Conservation (phyloP, 257 asterid species). For the Verbascum thapsus region DNA sequence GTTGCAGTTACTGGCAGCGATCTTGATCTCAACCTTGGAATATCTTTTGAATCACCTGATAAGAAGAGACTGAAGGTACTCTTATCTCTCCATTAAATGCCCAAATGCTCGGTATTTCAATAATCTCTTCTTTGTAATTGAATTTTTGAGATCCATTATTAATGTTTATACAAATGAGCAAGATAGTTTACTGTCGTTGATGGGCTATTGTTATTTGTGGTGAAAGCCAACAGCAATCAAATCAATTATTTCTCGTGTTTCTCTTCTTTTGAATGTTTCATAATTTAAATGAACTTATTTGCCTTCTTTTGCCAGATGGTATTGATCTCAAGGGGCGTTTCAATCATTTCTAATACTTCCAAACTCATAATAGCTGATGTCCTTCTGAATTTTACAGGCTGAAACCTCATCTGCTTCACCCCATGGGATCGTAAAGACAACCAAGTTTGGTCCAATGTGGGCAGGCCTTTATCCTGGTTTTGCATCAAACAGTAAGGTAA, state of each 20-base stretch:
- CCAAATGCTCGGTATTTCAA: background rate
- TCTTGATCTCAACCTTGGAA: constrained; percentile 74
- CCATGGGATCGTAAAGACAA: constrained; percentile 33
- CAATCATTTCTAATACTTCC: background rate
- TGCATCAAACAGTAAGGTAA: constrained; percentile 46
- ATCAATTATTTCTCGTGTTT: too few species aligned
- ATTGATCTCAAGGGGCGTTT: background rate
- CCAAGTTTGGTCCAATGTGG: constrained; percentile 40
- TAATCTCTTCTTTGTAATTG: background rate
- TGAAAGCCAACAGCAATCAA: background rate
- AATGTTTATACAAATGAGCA: background rate
- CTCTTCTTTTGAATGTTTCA: too few species aligned
- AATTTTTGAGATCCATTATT: constrained; percentile 9
- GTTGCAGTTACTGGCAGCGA: constrained; percentile 42
- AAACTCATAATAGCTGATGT: background rate
- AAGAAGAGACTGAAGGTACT: constrained; percentile 51
- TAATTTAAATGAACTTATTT: background rate
- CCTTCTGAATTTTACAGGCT: constrained; percentile 33
- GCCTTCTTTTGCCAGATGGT: background rate
- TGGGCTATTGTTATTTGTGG: constrained; percentile 8
- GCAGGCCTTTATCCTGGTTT: constrained; percentile 36
- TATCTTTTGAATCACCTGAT: constrained; percentile 36
- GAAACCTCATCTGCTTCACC: constrained; percentile 38
- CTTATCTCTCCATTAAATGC: background rate
- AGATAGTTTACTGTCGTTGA: background rate